These are phyloP conservation scores for Pleurostoma richardsiae DNA, from an alignment of 2,329 filamentous ascomycete species.

Conservation along the genomic window DNA sequence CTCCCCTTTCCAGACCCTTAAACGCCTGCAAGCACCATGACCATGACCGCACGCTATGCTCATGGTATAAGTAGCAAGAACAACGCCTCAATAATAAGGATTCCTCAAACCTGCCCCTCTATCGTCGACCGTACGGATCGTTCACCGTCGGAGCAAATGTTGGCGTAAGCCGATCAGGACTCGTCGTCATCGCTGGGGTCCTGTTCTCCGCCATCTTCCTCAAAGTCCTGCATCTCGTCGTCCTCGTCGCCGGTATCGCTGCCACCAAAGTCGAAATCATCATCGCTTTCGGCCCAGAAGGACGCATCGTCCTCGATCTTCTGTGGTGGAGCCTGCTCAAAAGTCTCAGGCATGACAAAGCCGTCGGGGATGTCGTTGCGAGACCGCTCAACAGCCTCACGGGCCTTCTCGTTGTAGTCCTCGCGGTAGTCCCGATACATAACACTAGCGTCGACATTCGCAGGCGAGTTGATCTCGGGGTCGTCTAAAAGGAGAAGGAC, in stretches of 20 bases:
- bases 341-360: slow-evolving; percentile 75
- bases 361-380: slow-evolving; percentile 74
- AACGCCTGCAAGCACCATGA: too few relatives aligned
- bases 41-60: too few relatives aligned
- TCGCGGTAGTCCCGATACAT: slow-evolving; percentile 71
- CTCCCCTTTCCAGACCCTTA: too few relatives aligned
- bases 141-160: too few relatives aligned
- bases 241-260: slow-evolving; percentile 60
- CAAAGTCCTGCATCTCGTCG: slow-evolving; percentile 57
- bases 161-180: too few relatives aligned
- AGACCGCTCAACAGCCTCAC: slow-evolving; percentile 65
- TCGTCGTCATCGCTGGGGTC: slow-evolving; percentile 3
- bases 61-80: too few relatives aligned
- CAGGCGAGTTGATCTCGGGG: slow-evolving; percentile 87
- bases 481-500: slow-evolving; percentile 90
- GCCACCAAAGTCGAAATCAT: slow-evolving; percentile 73
- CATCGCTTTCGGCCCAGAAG: slow-evolving; percentile 75
- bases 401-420: slow-evolving; percentile 66
- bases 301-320: slow-evolving; percentile 68
- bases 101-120: too few relatives aligned
- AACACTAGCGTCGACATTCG: slow-evolving; percentile 90
- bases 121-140: too few relatives aligned
- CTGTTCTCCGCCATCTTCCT: slow-evolving; percentile 12
- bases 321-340: slow-evolving; percentile 58
- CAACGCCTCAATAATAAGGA: too few relatives aligned